phyloP scores from a whole-genome alignment of 2,329 filamentous ascomycete genomes.

The Calonectria pseudoreteaudii region DNA sequence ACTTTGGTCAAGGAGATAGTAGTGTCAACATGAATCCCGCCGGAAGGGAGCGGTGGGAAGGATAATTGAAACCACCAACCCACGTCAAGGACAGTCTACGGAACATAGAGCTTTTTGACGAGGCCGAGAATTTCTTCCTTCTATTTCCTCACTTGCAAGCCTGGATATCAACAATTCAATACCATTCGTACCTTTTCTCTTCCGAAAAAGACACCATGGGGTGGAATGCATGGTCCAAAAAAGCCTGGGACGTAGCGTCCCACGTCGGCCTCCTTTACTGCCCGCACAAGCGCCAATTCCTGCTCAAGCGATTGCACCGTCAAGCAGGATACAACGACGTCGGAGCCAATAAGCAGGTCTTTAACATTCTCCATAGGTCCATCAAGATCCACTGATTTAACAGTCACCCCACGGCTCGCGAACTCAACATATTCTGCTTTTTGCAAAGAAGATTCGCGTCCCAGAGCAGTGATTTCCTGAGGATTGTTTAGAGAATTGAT shows the following conservation, averaged over 20 bases:
- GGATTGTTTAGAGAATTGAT: background rate
- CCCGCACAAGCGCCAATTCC: background rate
- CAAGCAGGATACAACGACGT: background rate
- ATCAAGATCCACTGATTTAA: background rate
- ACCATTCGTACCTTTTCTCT: background rate
- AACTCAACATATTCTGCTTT: background rate
- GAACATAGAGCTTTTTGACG: background rate
- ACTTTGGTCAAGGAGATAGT: background rate
- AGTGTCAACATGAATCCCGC: background rate
- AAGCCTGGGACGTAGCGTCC: background rate
- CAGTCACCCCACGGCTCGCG: background rate
- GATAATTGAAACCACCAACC: background rate
- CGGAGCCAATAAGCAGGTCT: background rate
- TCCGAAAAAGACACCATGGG: background rate
- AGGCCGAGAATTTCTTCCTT: background rate
- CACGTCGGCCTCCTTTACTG: background rate
- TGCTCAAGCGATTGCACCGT: background rate
- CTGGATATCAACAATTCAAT: background rate
- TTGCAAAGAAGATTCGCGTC: background rate
- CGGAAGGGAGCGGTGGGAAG: background rate
- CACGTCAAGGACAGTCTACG: background rate
- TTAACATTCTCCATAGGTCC: background rate
- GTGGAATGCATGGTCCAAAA: background rate
- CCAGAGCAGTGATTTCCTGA: background rate
- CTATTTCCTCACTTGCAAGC: background rate